Evolutionary conservation across 2,329 filamentous ascomycete species (phyloP).

Genomic region (Neospermospora avenae): DNA sequence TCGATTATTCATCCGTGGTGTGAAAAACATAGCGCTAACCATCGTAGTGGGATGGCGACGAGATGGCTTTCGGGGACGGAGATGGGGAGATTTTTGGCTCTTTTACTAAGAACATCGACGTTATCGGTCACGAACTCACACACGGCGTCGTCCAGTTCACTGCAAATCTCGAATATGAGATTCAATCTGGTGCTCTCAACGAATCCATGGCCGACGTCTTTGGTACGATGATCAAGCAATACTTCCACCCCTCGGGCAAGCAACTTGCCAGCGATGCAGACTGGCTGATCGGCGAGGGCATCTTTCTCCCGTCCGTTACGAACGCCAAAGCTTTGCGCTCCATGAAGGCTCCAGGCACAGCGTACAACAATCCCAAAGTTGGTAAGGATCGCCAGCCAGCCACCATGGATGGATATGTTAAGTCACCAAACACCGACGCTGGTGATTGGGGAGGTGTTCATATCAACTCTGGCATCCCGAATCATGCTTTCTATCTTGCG

Average conservation of each 20-base stretch:
- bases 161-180: conserved; percentile 47
- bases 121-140: conserved; percentile 56
- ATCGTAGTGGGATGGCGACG: conserved; percentile 43
- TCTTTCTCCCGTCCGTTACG: conserved; percentile 45
- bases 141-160: conserved; percentile 53
- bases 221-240: conserved; percentile 56
- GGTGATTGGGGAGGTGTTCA: conserved; percentile 52
- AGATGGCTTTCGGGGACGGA: conserved; percentile 57
- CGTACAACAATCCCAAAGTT: conserved; percentile 50
- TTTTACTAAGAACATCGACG: conserved; percentile 51
- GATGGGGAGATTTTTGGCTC: conserved; percentile 46
- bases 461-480: conserved; percentile 55
- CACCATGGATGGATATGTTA: conserved; percentile 44
- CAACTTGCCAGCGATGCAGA: conserved; percentile 43
- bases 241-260: conserved; percentile 42
- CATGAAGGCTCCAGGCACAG: conserved; percentile 53
- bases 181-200: conserved; percentile 53
- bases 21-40: not conserved
- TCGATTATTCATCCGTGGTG: not conserved
- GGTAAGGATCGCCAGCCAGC: conserved; percentile 52
- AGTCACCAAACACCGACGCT: conserved; percentile 32
- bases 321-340: conserved; percentile 50
- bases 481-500: conserved; percentile 53
- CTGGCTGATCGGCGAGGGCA: conserved; percentile 54
- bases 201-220: conserved; percentile 56